Evolutionary conservation across 2,329 filamentous ascomycete species (phyloP).

Genomic region (Beauveria sp.): DNA sequence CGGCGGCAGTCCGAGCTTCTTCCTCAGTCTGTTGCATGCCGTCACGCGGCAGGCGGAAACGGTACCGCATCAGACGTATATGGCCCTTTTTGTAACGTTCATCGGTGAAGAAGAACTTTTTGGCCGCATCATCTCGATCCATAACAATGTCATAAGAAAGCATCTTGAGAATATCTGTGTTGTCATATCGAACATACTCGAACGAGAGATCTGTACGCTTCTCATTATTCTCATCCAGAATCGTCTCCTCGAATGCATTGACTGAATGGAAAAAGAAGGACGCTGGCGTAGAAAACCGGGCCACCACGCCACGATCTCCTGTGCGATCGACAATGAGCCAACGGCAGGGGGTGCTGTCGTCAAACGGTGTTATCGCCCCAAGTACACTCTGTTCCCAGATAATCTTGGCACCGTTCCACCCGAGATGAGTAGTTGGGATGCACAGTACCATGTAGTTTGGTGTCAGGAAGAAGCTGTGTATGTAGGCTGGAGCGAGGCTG

Average conservation of each 20-base stretch:
- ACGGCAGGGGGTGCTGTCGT: constrained; percentile 44
- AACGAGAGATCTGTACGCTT: constrained; percentile 45
- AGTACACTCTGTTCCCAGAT: constrained; percentile 59
- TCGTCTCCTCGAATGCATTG: constrained; percentile 63
- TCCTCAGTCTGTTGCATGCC: not conserved
- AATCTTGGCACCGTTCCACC: constrained; percentile 49
- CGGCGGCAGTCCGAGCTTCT: constrained; percentile 15
- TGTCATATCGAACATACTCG: constrained; percentile 58
- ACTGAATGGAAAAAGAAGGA: constrained; percentile 75
- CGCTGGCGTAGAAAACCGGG: constrained; percentile 57
- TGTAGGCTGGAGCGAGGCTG: constrained; percentile 54
- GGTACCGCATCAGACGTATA: constrained; percentile 35
- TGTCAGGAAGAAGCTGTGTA: constrained; percentile 77
- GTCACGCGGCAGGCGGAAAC: constrained; percentile 28
- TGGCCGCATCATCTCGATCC: constrained; percentile 39
- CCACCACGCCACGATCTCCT: constrained; percentile 55
- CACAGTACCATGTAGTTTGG: constrained; percentile 65
- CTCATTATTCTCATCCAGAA: constrained; percentile 26
- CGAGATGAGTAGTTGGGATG: constrained; percentile 59
- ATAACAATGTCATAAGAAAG: constrained; percentile 66
- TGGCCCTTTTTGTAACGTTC: constrained; percentile 28
- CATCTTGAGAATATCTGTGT: constrained; percentile 53
- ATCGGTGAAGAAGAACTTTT: constrained; percentile 34
- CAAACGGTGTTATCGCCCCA: constrained; percentile 59
- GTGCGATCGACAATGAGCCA: constrained; percentile 72